Percentiles rank a stretch among this genome's conserved stretches.
phyloP scores from a whole-genome alignment of 1,284 basidiomycete species.

The Rhodotorula sp. region DNA sequence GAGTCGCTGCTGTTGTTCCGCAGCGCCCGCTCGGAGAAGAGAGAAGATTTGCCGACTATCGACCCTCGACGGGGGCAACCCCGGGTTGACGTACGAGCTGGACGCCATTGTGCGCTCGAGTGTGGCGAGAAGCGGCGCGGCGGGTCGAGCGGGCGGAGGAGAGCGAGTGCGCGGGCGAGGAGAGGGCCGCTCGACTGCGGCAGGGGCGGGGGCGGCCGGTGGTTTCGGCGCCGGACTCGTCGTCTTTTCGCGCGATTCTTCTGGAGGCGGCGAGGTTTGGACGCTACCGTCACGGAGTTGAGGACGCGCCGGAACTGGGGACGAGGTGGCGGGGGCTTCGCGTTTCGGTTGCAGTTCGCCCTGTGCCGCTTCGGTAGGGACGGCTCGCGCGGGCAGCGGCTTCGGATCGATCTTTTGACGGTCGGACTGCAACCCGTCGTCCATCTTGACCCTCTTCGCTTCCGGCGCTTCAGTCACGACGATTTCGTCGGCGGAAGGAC shows the following conservation, averaged over 20 bases:
- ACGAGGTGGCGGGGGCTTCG: not conserved
- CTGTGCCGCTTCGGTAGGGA: not conserved
- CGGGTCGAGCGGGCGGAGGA: not conserved
- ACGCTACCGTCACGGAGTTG: constrained; percentile 2
- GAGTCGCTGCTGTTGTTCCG: not conserved
- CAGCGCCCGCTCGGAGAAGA: not conserved
- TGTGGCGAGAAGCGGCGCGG: not conserved
- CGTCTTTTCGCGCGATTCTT: not conserved
- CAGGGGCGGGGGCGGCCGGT: not conserved
- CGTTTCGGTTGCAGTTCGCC: not conserved
- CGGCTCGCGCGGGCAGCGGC: too few relatives aligned
- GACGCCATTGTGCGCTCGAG: not conserved
- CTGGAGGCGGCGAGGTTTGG: not conserved
- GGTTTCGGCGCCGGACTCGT: not conserved
- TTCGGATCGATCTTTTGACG: too few relatives aligned
- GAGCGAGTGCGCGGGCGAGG: not conserved
- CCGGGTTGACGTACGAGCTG: not conserved
- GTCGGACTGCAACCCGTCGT: too few relatives aligned
- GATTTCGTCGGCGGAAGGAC: too few relatives aligned
- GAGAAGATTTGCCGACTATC: not conserved
- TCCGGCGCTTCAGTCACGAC: too few relatives aligned
- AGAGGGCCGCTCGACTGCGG: not conserved
- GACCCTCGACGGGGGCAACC: not conserved
- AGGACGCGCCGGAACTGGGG: not conserved
- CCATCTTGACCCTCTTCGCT: too few relatives aligned